Evolutionary conservation across 164 flowering plant species (phyloP).

Genomic region (Chimonanthus salicifolius): DNA sequence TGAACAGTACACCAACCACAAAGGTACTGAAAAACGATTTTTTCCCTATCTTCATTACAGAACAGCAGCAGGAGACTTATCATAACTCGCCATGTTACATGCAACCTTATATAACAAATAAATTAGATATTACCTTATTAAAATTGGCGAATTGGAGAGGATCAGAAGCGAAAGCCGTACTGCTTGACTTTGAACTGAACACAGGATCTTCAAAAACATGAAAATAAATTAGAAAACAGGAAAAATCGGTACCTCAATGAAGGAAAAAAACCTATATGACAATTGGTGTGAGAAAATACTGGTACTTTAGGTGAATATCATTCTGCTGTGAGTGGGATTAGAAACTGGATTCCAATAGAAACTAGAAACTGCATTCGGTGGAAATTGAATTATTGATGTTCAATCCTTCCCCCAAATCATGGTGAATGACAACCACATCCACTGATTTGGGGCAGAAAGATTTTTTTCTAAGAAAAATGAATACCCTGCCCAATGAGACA

Average conservation of each 20-base stretch:
- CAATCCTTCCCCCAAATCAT: neutral
- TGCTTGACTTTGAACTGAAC: constrained; percentile 38
- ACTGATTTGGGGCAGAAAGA: no score
- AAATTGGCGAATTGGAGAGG: constrained; percentile 36
- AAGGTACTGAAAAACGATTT: no score
- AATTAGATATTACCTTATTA: constrained; percentile 35
- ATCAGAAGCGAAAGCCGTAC: constrained; percentile 28
- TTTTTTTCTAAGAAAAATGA: no score
- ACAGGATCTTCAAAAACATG: constrained; percentile 25
- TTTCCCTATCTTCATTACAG: neutral
- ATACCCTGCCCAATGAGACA: neutral
- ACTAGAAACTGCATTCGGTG: neutral
- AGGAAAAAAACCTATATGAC: neutral
- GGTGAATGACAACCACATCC: neutral
- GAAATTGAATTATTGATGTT: neutral
- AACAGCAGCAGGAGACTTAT: neutral
- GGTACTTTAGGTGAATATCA: no score
- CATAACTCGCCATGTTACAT: neutral
- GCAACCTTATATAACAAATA: neutral
- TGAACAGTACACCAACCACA: no score
- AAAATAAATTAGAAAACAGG: neutral
- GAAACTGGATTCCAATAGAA: neutral
- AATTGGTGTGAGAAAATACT: no score
- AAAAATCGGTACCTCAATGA: neutral
- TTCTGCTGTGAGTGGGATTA: no score